These are phyloP conservation scores for Medicago truncatula DNA, from an alignment of 306 rosid genomes.

Conservation along the genomic window MtrunA17r5.0-ANR NC_053044.1:35742501-35743000, in stretches of 20 bases:
- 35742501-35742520: slow-evolving; percentile 84
- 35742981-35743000: slow-evolving; percentile 68
- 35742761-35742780: slow-evolving; percentile 72
- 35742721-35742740: slow-evolving; percentile 87
- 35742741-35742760: slow-evolving; percentile 84
- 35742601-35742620: slow-evolving; percentile 98
- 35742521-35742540: slow-evolving; percentile 83
- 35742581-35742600: slow-evolving; percentile 97
- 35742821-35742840: slow-evolving; percentile 82
- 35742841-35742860: slow-evolving; percentile 84
- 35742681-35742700: slow-evolving; percentile 71
- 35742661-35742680: slow-evolving; percentile 94
- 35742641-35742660: slow-evolving; percentile 96
- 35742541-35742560: slow-evolving; percentile 83
- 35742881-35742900: slow-evolving; percentile 79
- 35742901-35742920: slow-evolving; percentile 84
- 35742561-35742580: slow-evolving; percentile 91
- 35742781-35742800: slow-evolving; percentile 72
- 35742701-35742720: slow-evolving; percentile 77
- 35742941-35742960: slow-evolving; percentile 63
- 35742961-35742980: slow-evolving; percentile 54
- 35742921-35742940: slow-evolving; percentile 66
- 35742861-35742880: slow-evolving; percentile 71
- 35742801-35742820: slow-evolving; percentile 68
- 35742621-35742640: slow-evolving; percentile 83